Conservation (phyloP, 202 grass and related monocot genomes). For the Thinopyrum obtusiflorum region DNA sequence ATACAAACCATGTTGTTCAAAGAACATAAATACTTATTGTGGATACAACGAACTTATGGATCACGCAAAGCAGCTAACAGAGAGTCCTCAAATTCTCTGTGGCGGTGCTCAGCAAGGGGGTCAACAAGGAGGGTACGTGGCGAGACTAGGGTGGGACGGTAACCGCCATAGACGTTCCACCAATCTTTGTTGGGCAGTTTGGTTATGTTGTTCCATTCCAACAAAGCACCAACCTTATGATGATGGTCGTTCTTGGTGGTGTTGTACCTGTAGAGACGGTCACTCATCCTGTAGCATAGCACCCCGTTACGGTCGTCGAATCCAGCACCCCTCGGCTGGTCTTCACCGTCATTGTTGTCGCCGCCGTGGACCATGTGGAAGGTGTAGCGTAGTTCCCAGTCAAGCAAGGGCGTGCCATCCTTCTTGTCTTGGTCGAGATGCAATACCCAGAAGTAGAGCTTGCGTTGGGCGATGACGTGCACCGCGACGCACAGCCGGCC, state of each 20-base stretch:
- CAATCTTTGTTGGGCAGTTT: background rate
- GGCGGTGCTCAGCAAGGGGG: background rate
- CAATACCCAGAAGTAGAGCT: background rate
- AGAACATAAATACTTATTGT: no score
- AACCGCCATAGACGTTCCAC: background rate
- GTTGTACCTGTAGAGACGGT: background rate
- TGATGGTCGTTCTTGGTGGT: background rate
- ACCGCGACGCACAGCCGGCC: background rate
- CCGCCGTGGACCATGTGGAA: background rate
- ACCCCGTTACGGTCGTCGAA: background rate
- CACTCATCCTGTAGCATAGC: background rate
- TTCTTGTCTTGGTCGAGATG: background rate
- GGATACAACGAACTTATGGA: no score
- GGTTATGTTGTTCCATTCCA: background rate
- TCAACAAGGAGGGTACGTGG: background rate
- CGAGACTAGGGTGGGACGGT: background rate
- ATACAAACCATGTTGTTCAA: no score
- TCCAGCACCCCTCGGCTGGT: background rate
- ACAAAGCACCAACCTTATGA: background rate
- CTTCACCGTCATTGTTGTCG: background rate
- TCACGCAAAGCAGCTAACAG: background rate
- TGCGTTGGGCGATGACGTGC: background rate
- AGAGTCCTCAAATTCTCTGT: background rate
- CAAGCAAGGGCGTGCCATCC: background rate
- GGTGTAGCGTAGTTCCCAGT: background rate